These are phyloP conservation scores for Musa beccarii DNA, from an alignment of 176 grass and related monocot genomes.

Conservation along the genomic window DNA sequence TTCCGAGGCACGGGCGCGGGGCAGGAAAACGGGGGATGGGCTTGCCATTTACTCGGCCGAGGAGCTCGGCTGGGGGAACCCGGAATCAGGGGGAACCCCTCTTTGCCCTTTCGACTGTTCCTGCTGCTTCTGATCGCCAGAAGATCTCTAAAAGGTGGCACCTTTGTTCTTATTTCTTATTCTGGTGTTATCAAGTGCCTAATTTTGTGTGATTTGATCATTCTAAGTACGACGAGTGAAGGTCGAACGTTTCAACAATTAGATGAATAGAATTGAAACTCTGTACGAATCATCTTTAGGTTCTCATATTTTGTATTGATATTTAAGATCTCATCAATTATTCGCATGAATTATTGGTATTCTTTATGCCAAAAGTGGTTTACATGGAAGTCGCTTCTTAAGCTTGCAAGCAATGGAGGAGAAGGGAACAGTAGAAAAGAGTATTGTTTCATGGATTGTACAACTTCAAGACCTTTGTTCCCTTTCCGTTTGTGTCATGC, in stretches of 20 bases:
- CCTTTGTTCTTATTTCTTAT: not conserved
- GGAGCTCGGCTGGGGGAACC: slow-evolving; percentile 1
- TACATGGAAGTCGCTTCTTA: not conserved
- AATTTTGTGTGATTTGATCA: not conserved
- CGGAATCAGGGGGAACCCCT: slow-evolving; percentile 6
- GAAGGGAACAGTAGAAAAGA: not conserved
- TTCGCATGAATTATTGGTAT: not conserved
- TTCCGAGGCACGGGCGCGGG: not conserved
- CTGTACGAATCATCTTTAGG: not conserved
- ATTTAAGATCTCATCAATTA: not conserved
- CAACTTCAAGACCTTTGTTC: not conserved
- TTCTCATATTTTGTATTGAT: not conserved
- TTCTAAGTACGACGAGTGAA: too few species aligned
- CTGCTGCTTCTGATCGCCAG: slow-evolving; percentile 22
- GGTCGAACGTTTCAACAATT: too few species aligned
- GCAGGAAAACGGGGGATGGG: slow-evolving; percentile 11
- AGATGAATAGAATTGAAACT: not conserved
- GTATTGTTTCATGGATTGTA: not conserved
- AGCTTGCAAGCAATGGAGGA: not conserved
- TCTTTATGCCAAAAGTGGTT: not conserved
- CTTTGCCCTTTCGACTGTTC: slow-evolving; percentile 26
- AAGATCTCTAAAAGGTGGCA: not conserved
- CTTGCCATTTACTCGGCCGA: slow-evolving; percentile 7
- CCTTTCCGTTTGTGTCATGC: too few species aligned
- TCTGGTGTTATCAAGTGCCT: not conserved